Base-by-base conservation (phyloP, 495 filamentous ascomycete species). In the Trichocladium antarcticum region DNA sequence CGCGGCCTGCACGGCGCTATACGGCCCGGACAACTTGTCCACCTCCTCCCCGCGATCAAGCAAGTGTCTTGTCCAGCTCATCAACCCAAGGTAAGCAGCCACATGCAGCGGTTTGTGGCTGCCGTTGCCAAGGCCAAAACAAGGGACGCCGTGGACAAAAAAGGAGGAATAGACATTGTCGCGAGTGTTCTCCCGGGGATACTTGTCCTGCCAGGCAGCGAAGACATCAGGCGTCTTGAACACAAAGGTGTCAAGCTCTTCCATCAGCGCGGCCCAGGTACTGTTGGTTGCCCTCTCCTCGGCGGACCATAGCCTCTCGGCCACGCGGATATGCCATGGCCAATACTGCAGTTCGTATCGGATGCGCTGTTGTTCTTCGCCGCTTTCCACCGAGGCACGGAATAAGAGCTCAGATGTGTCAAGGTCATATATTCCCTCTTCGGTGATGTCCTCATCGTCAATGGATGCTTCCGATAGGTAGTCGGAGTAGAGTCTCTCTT, bases 1-100 rank as follows among this genome's bases (percentile, higher is more conserved):
- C 0, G 76, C 76, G 41, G 77, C 62, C 61, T 80, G 77, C 31
- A 80, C 53, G 10, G 71, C 61, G 0, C 70, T 77, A 61, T 32
- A 54, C 0, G 46, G 49, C 2, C 34, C 27, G 5, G 49, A 55
- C 5, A 53, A 20, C 8, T n/a, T 43, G 32, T 57, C 49, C 7
- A 54, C 6, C 10, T 51, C 54, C 22, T 46, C 50, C 4, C 57
- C 57, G 11, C 42, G 45, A 16, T 31, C 43, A 6, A 59, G 34
- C 0, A 56, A 44, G n/a, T 53, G 53, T 11, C 29, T 32, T 0
- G 36, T 29, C 57, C 57, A 59, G 37, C 42, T 51, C 22, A 10
- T 16, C 0, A 59, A 36, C 0, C 54, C 54, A 14, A 56, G 29
- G 29, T 45, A 49, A 1, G 54, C 47, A 0, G 57, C 57, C 6